phyloP scores from a whole-genome alignment of 2,329 filamentous ascomycete species.

The Colletotrichum sp. region DNA sequence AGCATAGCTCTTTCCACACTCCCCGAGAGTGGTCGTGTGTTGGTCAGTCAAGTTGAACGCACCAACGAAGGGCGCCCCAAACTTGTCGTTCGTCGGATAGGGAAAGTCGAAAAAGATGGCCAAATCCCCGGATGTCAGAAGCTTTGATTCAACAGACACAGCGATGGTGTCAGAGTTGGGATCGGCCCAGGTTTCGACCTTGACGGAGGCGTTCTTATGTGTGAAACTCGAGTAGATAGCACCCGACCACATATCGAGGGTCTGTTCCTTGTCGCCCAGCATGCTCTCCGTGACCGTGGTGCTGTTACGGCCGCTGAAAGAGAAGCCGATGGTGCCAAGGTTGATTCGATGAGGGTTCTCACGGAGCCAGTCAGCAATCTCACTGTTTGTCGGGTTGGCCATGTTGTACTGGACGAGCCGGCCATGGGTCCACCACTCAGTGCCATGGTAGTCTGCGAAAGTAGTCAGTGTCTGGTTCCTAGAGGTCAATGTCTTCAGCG shows the following conservation, averaged over 20 bases:
- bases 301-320: slow-evolving; percentile 39
- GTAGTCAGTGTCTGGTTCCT: background rate
- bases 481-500: background rate
- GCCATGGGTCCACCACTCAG: slow-evolving; percentile 49
- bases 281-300: slow-evolving; percentile 40
- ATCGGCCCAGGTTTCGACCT: slow-evolving; percentile 50
- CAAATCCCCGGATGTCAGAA: slow-evolving; percentile 41
- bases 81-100: slow-evolving; percentile 53
- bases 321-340: slow-evolving; percentile 51
- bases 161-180: slow-evolving; percentile 51
- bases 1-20: slow-evolving; percentile 31
- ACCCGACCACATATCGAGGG: slow-evolving; percentile 54
- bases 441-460: slow-evolving; percentile 39
- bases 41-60: slow-evolving; percentile 51
- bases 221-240: slow-evolving; percentile 48
- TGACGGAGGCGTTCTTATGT: slow-evolving; percentile 41
- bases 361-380: slow-evolving; percentile 48
- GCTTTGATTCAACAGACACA: slow-evolving; percentile 44
- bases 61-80: slow-evolving; percentile 60
- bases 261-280: slow-evolving; percentile 44
- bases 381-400: slow-evolving; percentile 43
- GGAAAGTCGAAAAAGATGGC: slow-evolving; percentile 59
- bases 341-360: slow-evolving; percentile 58
- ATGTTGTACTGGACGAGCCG: slow-evolving; percentile 46
- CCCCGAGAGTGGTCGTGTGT: slow-evolving; percentile 44